Conservation (phyloP, 2,329 filamentous ascomycete genomes). For the Colletotrichum magnum region DNA sequence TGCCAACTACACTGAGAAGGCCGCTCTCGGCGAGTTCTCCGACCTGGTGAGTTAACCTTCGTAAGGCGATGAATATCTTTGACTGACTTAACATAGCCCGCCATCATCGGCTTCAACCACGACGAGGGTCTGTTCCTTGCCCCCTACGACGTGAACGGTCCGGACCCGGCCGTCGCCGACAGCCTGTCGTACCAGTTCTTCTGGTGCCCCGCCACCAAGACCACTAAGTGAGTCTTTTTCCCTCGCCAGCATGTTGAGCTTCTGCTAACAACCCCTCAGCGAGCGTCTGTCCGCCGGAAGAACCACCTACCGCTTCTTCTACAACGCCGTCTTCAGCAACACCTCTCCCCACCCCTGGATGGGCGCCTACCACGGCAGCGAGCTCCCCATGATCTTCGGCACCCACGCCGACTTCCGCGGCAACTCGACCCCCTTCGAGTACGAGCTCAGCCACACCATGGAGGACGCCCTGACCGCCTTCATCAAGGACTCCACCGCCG, state of each 20-base stretch:
- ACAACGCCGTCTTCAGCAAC: conserved; percentile 49
- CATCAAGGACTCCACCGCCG: conserved; percentile 31
- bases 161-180: conserved; percentile 21
- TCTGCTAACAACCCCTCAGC: not conserved
- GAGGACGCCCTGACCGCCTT: conserved; percentile 34
- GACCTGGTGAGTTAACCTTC: conserved; percentile 9
- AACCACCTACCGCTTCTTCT: conserved; percentile 47
- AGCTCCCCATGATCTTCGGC: conserved; percentile 52
- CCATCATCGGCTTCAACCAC: conserved; percentile 37
- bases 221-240: conserved; percentile 21
- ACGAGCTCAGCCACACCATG: conserved; percentile 38
- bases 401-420: conserved; percentile 45
- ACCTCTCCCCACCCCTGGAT: conserved; percentile 45
- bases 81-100: conserved; percentile 11
- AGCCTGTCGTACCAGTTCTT: conserved; percentile 33
- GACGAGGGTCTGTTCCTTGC: conserved; percentile 37
- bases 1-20: conserved; percentile 49
- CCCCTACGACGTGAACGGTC: conserved; percentile 32
- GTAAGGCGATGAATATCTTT: not conserved
- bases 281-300: conserved; percentile 32
- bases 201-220: conserved; percentile 36
- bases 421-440: conserved; percentile 38
- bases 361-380: conserved; percentile 49
- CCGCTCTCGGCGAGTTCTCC: conserved; percentile 31
- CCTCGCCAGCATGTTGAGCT: fast-evolving